Percentiles rank a stretch among this genome's conserved stretches.
These are phyloP conservation scores for Epichloe glyceriae DNA, from an alignment of 2,329 filamentous ascomycete genomes.

Conservation along the genomic window DNA sequence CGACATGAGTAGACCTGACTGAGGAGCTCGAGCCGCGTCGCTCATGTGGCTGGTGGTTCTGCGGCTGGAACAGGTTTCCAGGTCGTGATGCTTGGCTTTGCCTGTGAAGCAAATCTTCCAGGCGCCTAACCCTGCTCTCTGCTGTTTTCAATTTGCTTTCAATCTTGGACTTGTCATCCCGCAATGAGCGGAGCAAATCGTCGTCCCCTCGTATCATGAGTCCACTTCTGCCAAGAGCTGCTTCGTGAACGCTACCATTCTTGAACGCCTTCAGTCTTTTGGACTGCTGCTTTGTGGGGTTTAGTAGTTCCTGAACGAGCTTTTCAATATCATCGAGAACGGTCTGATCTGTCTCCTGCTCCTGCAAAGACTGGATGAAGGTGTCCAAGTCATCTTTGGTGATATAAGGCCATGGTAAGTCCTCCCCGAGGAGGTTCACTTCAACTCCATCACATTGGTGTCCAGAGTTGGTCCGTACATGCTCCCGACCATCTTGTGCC, in stretches of 20 bases:
- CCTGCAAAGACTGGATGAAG: conserved; percentile 54
- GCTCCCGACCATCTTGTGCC: conserved; percentile 74
- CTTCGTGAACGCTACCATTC: conserved; percentile 87
- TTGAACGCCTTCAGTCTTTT: conserved; percentile 90
- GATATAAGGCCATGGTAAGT: conserved; percentile 67
- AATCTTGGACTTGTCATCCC: conserved; percentile 66
- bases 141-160: conserved; percentile 68
- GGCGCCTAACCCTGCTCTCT: conserved; percentile 75
- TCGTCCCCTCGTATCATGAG: conserved; percentile 79
- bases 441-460: conserved; percentile 60
- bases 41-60: conserved; percentile 32
- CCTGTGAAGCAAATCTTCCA: conserved; percentile 85
- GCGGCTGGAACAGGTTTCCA: conserved; percentile 41
- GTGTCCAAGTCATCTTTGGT: conserved; percentile 63
- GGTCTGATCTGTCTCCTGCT: conserved; percentile 49
- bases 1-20: conserved; percentile 28
- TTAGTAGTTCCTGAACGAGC: conserved; percentile 65
- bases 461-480: conserved; percentile 58
- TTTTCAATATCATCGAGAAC: conserved; percentile 62
- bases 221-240: conserved; percentile 74
- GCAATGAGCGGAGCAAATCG: conserved; percentile 63
- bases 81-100: conserved; percentile 51
- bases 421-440: conserved; percentile 70
- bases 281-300: conserved; percentile 73
- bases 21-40: conserved; percentile 38